Evolutionary conservation across 331 rosid species (phyloP).

Genomic region (Rosa hybrid): DNA sequence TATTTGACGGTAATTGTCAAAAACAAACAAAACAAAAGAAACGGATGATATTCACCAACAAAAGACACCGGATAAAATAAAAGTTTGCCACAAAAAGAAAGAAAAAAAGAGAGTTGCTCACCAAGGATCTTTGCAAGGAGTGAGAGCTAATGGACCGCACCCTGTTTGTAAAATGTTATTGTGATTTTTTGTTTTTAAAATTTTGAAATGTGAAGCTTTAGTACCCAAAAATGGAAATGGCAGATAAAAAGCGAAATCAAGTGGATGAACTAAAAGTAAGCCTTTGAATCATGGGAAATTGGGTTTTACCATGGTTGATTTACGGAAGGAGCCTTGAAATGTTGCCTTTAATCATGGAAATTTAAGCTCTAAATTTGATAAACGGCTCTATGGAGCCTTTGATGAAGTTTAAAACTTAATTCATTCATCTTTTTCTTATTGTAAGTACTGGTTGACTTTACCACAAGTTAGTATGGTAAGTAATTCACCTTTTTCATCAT

Average conservation of each 20-base stretch:
- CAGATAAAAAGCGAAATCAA: slow-evolving; percentile 19
- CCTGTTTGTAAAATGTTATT: background rate
- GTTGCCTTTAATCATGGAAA: background rate
- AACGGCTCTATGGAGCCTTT: slow-evolving; percentile 19
- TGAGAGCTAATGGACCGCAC: background rate
- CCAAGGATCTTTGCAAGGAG: background rate
- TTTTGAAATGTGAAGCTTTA: slow-evolving; percentile 28
- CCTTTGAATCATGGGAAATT: slow-evolving; percentile 28
- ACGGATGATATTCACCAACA: background rate
- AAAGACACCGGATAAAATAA: background rate
- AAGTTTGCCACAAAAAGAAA: too few relatives aligned
- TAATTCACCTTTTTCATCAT: too few relatives aligned
- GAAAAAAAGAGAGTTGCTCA: too few relatives aligned
- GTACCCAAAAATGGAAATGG: slow-evolving; percentile 33
- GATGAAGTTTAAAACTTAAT: slow-evolving; percentile 8
- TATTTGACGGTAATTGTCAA: background rate
- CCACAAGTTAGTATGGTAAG: background rate
- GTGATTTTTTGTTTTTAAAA: slow-evolving; percentile 8
- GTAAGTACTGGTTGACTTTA: background rate
- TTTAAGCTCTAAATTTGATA: background rate
- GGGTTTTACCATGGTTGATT: slow-evolving; percentile 18
- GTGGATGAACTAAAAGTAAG: slow-evolving; percentile 5
- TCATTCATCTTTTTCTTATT: background rate
- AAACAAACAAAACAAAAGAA: background rate
- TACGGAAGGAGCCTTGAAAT: slow-evolving; percentile 35